Conservation (phyloP, 2,329 filamentous ascomycete genomes). For the Pseudogymnoascus sp. region DNA sequence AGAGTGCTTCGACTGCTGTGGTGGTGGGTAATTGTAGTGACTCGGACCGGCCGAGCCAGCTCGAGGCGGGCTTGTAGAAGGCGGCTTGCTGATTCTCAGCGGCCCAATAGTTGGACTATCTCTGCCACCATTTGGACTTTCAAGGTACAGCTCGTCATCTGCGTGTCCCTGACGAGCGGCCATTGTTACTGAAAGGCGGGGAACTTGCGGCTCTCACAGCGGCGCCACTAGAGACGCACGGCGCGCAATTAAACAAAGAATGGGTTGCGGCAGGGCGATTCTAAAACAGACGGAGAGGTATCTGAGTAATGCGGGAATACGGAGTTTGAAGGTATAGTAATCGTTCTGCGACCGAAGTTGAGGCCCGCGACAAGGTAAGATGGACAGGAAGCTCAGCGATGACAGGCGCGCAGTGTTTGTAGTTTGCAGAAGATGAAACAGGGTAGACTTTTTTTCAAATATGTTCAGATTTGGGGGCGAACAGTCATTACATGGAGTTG, state of each 20-base stretch:
- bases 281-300: neutral
- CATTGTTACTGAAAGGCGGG: conserved; percentile 21
- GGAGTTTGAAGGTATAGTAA: conserved; percentile 18
- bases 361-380: conserved; percentile 14
- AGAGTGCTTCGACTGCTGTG: conserved; percentile 43
- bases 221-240: conserved; percentile 2
- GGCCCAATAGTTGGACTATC: conserved; percentile 78
- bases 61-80: conserved; percentile 50
- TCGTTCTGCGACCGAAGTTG: conserved; percentile 22
- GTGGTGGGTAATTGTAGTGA: conserved; percentile 43
- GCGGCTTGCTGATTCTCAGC: conserved; percentile 75
- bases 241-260: neutral
- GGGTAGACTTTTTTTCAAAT: conserved; percentile 12
- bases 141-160: conserved; percentile 78
- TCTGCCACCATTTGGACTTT: conserved; percentile 36
- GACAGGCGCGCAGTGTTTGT: conserved; percentile 15
- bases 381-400: conserved; percentile 14
- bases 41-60: conserved; percentile 27
- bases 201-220: conserved; percentile 5
- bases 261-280: neutral
- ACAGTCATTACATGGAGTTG: conserved; percentile 5
- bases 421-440: conserved; percentile 18
- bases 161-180: conserved; percentile 51
- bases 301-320: neutral
- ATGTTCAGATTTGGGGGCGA: conserved; percentile 11